Conservation (phyloP, 352 stramenopile species). For the Aphanomyces invadans region DNA sequence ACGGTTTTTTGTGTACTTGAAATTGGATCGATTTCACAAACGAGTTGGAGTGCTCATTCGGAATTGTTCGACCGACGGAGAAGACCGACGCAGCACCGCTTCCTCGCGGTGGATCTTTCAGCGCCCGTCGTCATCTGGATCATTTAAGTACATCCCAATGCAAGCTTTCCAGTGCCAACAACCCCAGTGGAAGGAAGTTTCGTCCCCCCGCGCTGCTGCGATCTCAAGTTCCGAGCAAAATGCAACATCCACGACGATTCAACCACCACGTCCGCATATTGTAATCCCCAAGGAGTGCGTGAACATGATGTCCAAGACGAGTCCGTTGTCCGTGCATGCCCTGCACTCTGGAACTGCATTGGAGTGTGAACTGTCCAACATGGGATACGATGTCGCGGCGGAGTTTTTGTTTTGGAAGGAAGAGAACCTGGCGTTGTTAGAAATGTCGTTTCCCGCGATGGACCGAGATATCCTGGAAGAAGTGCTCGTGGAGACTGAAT, state of each 20-base stretch:
- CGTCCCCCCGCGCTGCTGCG: background rate
- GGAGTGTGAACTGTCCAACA: conserved; percentile 9
- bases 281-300: conserved; percentile 21
- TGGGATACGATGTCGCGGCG: conserved; percentile 13
- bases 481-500: conserved; percentile 18
- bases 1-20: background rate
- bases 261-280: conserved; percentile 1
- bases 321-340: conserved; percentile 15
- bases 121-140: background rate
- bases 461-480: conserved; percentile 23
- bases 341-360: conserved; percentile 5
- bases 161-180: background rate
- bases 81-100: background rate
- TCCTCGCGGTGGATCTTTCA: background rate
- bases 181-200: background rate
- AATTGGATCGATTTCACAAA: background rate
- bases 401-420: conserved; percentile 25
- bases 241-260: background rate
- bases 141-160: background rate
- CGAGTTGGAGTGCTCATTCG: background rate
- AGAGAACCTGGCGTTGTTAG: conserved; percentile 19
- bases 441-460: conserved; percentile 26
- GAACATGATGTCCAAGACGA: conserved; percentile 22
- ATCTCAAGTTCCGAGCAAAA: no score
- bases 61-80: background rate